Evolutionary conservation across 495 filamentous ascomycete genomes (phyloP), one percentile per base, ranked within the genome.

Genomic region (Geopyxis carbonaria): DNA sequence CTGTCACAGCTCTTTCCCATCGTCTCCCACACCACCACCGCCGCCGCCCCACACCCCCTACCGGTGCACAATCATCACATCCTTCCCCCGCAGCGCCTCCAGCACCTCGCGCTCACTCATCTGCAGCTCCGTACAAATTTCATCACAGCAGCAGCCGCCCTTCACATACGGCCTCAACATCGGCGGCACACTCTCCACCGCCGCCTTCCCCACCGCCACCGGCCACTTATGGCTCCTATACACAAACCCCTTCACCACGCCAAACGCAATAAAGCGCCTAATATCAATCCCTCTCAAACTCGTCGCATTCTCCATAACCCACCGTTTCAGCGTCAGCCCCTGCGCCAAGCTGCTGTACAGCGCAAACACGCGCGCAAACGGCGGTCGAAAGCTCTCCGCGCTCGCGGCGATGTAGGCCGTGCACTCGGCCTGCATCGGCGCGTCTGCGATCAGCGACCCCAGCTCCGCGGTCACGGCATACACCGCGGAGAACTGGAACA

Each of bases 151-250:
- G 53, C 76, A 72, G 52, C 63, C 69, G 2, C 77, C 77, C 59
- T 81, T 76, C 23, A 82, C 36, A 55, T 65, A 77, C 41, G 60
- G 64, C 10, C 57, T 57, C 34, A 80, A 22, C 16, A 28, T 33
- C 9, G 27, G 31, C 1, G 38, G 27, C 4, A 35, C 48, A 14
- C 24, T 30, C 18, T 37, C 28, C 22, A 18, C 25, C 19, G 28
- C 18, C 10, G 23, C 44, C 18, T 41, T 35, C 2, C 21, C 38
- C 15, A 30, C 41, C 15, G 34, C 42, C 19, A 84, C 69, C 3
- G 82, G 78, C 53, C 91, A 89, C 54, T 85, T 85, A 61, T 95
- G 86, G 22, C 93, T 78, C 13, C 89, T 72, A 58, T 93, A 93
- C n/a, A 97, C 51, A 45, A 92, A 78, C 3, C 86, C 85, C 58